Base-by-base conservation (phyloP, 257 asterid genomes). In the Jaltomata sinuosa region DNA sequence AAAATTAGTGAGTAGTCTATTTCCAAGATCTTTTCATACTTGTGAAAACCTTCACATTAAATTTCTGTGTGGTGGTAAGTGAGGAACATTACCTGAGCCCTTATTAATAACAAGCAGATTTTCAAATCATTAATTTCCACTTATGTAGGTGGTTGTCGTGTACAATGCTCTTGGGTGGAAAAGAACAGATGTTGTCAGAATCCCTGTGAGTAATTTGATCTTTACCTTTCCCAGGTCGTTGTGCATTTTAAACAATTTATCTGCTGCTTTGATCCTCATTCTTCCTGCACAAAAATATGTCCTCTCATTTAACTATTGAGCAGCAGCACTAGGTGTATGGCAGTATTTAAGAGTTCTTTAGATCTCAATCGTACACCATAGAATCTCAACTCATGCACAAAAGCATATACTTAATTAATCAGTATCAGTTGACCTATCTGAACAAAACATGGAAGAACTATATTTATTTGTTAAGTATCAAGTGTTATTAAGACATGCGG, bases 81-180 rank as follows among this genome's bases (percentile, higher is more conserved):
- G 82, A 47, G 61, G 82, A 77, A 77, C 22, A 47, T 45, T 77
- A 74, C 38, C 81, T 47, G 22, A 47, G 81, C 42, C 55, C 16
- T 49, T 27, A 47, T 27, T 27, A 77, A 34, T 34, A 27, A 77
- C 7, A 59, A 49, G 62, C 22, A 49, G 16, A 27, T 27, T 82
- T 81, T 47, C 80, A 83, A 64, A 62, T 62, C 49, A 27, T 14
- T 53, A 55, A 40, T 11, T 52, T 71, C 65, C 27, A 68, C 57
- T 84, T 85, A 65, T 86, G 86, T 86, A 97, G 99, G 94, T 89
- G 84, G 94, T 94, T 82, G 92, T 94, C 64, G 92, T 95, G 86
- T 97, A 97, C 92, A 97, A 95, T 80, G 87, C 98, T 82, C 87
- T 97, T 38, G 98, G 99, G 69, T 97, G 98, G 98, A 93, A 93